phyloP scores from a whole-genome alignment of 2,329 filamentous ascomycete species.

The Gaeumannomyces tritici region DNA sequence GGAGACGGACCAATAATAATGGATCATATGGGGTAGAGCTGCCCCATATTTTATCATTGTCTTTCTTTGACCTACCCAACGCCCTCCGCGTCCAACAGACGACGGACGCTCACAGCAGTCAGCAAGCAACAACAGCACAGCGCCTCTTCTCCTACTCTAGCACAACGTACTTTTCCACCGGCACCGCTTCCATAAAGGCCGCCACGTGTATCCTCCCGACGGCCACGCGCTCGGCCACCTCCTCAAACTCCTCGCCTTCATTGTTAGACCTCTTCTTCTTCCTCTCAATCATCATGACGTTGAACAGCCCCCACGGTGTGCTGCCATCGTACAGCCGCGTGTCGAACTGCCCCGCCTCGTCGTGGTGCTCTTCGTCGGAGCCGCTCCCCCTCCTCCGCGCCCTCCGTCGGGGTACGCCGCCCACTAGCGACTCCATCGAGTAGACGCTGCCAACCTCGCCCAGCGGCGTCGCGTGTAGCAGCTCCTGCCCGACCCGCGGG shows the following conservation, averaged over 20 bases:
- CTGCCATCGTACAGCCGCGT: slow-evolving; percentile 1
- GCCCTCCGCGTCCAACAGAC: no score
- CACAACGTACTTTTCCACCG: slow-evolving; percentile 2
- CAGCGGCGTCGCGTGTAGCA: slow-evolving; percentile 2
- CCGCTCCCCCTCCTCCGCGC: background rate
- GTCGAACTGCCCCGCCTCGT: slow-evolving; percentile 3
- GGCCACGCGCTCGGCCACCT: slow-evolving; percentile 1
- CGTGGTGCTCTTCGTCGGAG: background rate
- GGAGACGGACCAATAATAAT: no score
- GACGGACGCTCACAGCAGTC: no score
- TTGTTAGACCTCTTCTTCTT: background rate
- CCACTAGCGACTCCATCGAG: slow-evolving; percentile 1
- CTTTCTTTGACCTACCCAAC: no score
- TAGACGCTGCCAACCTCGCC: slow-evolving; percentile 1
- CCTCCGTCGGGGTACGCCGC: background rate
- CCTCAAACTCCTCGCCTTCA: background rate
- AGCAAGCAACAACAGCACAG: no score
- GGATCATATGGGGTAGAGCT: no score
- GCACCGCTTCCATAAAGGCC: slow-evolving; percentile 3
- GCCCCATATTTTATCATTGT: no score
- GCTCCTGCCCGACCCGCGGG: slow-evolving; percentile 3
- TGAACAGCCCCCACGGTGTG: slow-evolving; percentile 4
- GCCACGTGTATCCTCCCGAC: slow-evolving; percentile 3
- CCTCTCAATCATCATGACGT: slow-evolving; percentile 4
- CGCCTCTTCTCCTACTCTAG: background rate